Evolutionary conservation across 805 yeast genomes (phyloP).

Genomic region (Wickerhamomyces chambardii): DNA sequence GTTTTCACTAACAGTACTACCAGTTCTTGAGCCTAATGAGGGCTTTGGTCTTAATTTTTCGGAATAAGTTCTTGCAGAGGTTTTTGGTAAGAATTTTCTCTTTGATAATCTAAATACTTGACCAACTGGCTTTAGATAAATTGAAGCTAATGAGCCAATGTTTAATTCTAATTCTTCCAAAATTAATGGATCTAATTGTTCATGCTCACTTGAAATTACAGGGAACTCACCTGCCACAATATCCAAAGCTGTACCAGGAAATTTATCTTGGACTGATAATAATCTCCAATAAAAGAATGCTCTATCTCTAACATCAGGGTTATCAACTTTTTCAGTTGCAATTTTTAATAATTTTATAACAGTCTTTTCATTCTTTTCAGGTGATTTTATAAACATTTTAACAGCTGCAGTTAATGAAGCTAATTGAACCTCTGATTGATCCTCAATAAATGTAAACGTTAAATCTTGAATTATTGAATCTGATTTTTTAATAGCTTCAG

Average conservation of each 20-base stretch:
- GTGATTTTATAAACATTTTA: conserved; percentile 53
- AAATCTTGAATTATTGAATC: conserved; percentile 31
- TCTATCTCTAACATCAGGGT: conserved; percentile 83
- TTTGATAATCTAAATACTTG: conserved; percentile 67
- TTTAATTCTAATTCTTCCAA: conserved; percentile 77
- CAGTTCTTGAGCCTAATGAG: conserved; percentile 3
- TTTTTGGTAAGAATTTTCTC: conserved; percentile 35
- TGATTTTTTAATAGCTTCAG: conserved; percentile 35
- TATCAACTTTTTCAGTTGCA: conserved; percentile 67
- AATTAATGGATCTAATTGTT: conserved; percentile 57
- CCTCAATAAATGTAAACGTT: conserved; percentile 43
- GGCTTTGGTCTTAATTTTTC: conserved; percentile 5
- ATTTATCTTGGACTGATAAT: conserved; percentile 39
- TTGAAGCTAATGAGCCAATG: conserved; percentile 75
- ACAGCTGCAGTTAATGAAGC: conserved; percentile 67
- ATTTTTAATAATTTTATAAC: conserved; percentile 51
- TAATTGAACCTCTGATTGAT: conserved; percentile 66
- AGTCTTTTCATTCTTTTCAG: conserved; percentile 42
- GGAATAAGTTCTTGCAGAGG: conserved; percentile 34
- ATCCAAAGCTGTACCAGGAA: conserved; percentile 30
- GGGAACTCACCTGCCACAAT: conserved; percentile 61
- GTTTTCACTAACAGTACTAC: conserved; percentile 1
- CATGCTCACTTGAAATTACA: conserved; percentile 54
- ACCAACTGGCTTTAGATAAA: conserved; percentile 77
- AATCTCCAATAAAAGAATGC: conserved; percentile 85